Evolutionary conservation across 2,329 filamentous ascomycete genomes (phyloP).

Genomic region (Penicillium sp.): DNA sequence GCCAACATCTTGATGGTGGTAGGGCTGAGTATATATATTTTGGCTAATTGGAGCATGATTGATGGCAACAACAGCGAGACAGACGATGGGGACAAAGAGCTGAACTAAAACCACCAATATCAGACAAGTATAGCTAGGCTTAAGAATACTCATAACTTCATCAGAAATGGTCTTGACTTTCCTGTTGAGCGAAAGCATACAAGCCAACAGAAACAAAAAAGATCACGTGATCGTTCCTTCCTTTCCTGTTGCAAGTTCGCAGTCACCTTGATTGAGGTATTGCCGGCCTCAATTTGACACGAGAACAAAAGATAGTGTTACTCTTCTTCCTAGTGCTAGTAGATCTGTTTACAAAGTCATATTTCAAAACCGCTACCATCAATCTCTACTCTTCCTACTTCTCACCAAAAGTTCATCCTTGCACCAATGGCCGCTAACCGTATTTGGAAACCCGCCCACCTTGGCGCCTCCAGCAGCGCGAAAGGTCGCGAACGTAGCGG

Average conservation of each 20-base stretch:
- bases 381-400: not conserved
- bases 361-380: not conserved
- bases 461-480: slow-evolving; percentile 17
- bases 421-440: slow-evolving; percentile 27
- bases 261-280: not conserved
- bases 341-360: not conserved
- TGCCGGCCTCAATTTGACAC: not conserved
- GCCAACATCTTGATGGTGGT: not conserved
- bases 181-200: not conserved
- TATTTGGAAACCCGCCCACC: slow-evolving; percentile 27
- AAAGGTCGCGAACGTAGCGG: slow-evolving; percentile 28
- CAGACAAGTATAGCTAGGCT: not conserved
- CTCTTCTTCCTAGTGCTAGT: not conserved
- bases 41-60: not conserved
- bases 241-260: not conserved
- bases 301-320: not conserved
- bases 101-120: not conserved
- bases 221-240: not conserved
- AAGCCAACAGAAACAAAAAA: not conserved
- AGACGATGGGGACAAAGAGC: not conserved
- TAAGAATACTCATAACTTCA: not conserved
- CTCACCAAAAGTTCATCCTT: not conserved
- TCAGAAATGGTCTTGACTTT: no score
- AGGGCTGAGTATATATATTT: not conserved
- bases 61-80: not conserved